Evolutionary conservation across 2,329 filamentous ascomycete species (phyloP), one percentile per base, ranked within the genome.

Genomic region (Neonectria sp.): DNA sequence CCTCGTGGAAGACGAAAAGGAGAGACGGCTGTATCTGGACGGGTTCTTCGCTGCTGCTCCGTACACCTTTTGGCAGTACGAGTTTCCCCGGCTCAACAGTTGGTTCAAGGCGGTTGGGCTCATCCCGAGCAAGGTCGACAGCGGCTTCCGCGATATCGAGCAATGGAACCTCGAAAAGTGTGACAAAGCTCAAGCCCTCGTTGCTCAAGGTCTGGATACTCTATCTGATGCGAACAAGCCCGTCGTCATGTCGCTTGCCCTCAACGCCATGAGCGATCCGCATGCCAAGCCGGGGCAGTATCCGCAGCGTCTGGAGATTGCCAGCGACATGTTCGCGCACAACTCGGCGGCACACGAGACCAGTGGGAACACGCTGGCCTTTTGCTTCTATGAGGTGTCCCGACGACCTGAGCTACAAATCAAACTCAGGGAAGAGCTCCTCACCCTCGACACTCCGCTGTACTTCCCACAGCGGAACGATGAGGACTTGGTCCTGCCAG

Each of bases 1-100:
- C 29, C 45, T 71, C 25, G 53, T 71, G 8, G 46, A 69, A 12
- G 67, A 71, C 24, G 53, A 68, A 24, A 59, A 62, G 27, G 63
- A 68, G 3, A 35, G 66, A n/a, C 35, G 53, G 2, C 21, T 60
- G 2, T 68, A 68, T 15, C 37, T 68, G 4, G 63, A 66, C 21
- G 66, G 66, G 6, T 66, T 68, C 40, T 62, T 62, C 12, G 66
- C 57, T 4, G 48, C 48, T 2, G 63, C 63, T 5, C 57, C 63
- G 2, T 68, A 66, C 31, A 55, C 48, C 1, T 68, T 68, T 45
- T 66, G 63, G 58, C 58, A 58, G 12, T 66, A 65, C 40, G 57
- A 68, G 37, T 66, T 68, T 17, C 63, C 66, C 1, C 43, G 29
- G 3, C 27, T 66, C 17, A 62, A 55, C 53, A 31, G 4, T 1